A percentile compares a stretch with the other conserved stretches of the same genome.
phyloP scores from a whole-genome alignment of 208 protist genomes.

The Leishmania guyanensis region DNA sequence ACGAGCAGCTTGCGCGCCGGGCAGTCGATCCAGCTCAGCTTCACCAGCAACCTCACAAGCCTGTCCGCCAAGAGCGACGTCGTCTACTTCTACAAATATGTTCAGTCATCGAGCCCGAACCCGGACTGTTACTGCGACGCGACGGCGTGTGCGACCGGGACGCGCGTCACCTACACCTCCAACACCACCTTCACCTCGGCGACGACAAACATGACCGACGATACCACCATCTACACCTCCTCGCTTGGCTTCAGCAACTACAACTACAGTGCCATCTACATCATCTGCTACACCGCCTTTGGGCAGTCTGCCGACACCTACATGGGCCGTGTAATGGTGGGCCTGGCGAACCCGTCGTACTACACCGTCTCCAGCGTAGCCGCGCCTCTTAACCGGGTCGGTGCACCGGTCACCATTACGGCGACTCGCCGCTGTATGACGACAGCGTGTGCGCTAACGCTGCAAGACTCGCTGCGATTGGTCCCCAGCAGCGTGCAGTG shows the following conservation, averaged over 20 bases:
- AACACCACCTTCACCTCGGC: constrained; percentile 21
- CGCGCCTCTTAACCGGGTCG: constrained; percentile 48
- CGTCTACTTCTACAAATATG: constrained; percentile 83
- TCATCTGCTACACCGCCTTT: constrained; percentile 73
- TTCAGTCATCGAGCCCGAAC: constrained; percentile 33
- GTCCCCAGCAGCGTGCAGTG: constrained; percentile 43
- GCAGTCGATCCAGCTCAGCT: constrained; percentile 40
- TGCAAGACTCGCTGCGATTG: constrained; percentile 54
- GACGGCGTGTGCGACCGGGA: constrained; percentile 44
- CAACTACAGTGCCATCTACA: constrained; percentile 64
- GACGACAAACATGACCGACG: constrained; percentile 24
- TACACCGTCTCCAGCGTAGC: constrained; percentile 67
- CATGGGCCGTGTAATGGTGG: constrained; percentile 67
- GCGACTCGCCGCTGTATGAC: constrained; percentile 57
- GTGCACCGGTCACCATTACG: constrained; percentile 58
- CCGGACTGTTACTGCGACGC: constrained; percentile 82
- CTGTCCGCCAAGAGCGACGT: constrained; percentile 45
- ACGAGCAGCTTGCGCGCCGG: constrained; percentile 48
- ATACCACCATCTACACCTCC: constrained; percentile 42
- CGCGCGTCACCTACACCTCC: constrained; percentile 38
- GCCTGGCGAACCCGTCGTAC: constrained; percentile 82
- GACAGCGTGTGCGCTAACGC: constrained; percentile 42
- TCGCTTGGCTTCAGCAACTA: constrained; percentile 82
- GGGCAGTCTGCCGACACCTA: constrained; percentile 54
- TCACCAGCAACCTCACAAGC: constrained; percentile 47